phyloP scores from a whole-genome alignment of 768 basidiomycete species.

The Termitomyces sp. region DNA sequence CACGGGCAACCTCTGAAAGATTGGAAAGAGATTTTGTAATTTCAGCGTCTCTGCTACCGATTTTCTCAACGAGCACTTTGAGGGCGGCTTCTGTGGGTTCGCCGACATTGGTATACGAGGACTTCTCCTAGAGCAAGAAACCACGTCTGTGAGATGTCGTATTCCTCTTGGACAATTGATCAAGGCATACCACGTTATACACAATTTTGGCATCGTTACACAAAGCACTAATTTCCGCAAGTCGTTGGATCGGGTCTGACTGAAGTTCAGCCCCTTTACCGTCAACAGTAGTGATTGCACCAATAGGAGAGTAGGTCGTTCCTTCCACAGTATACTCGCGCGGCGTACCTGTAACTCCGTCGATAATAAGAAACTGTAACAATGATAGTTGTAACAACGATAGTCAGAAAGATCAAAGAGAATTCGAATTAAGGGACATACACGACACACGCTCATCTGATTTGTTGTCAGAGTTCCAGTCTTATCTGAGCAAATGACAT shows the following conservation, averaged over 20 bases:
- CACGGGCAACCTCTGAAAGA: conserved; percentile 59
- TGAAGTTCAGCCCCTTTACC: conserved; percentile 62
- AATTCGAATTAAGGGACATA: conserved; percentile 26
- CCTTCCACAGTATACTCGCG: conserved; percentile 84
- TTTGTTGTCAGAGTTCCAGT: conserved; percentile 95
- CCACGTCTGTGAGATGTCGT: not conserved
- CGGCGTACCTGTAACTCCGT: conserved; percentile 44
- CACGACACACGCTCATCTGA: conserved; percentile 93
- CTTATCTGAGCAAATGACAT: conserved; percentile 99
- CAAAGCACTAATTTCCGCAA: conserved; percentile 89
- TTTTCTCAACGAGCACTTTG: conserved; percentile 92
- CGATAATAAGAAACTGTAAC: conserved; percentile 71
- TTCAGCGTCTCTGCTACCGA: conserved; percentile 68
- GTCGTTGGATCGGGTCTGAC: conserved; percentile 71
- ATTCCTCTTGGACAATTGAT: not conserved
- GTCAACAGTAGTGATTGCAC: conserved; percentile 64
- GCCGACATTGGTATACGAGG: conserved; percentile 76
- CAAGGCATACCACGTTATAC: conserved; percentile 62
- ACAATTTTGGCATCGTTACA: conserved; percentile 94
- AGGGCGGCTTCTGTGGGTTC: conserved; percentile 98
- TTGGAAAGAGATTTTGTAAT: conserved; percentile 52
- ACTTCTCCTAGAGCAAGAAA: conserved; percentile 61
- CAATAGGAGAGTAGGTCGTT: conserved; percentile 86
- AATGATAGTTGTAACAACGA: conserved; percentile 6
- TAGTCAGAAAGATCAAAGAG: conserved; percentile 2